Evolutionary conservation across 2,329 filamentous ascomycete genomes (phyloP), one percentile per base, ranked within the genome.

Genomic region (Talaromyces sp.): DNA sequence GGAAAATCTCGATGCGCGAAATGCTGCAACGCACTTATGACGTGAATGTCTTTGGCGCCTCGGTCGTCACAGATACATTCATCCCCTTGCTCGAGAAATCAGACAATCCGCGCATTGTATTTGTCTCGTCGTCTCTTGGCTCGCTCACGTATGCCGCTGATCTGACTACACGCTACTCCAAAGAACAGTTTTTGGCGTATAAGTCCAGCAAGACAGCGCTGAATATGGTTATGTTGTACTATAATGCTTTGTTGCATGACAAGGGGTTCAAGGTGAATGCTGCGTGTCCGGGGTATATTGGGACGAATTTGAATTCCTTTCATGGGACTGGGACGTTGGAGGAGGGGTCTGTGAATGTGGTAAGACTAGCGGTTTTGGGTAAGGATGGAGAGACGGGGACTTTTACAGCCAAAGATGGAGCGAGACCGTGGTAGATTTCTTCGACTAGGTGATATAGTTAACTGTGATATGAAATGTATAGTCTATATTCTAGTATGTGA

Each of bases 201-300:
- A 73, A 72, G 3, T 79, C 80, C 64, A 79, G 76, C 58, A 82
- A 82, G 68, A 76, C 79, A 5, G 79, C 78, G 14, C 62, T 80
- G 72, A 81, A 82, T 59, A 79, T 81, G 74, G 68, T 82, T 65
- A 79, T 75, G 27, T 68, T 80, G 64, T 79, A 79, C 63, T 79
- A 82, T 69, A 75, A 76, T 22, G 73, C 73, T 33, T 74, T 76
- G 63, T 68, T 81, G 64, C 73, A 73, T 69, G 71, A 73, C 19
- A 76, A 74, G 62, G 71, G 73, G 2, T 70, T 71, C 66, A 70
- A 70, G 43, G 69, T 73, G 9, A 72, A 72, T 66, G 68, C 65
- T 2, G 69, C 70, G 3, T 72, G 68, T 57, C 72, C 70, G 2
- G 71, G 71, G 33, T 54, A 71, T 45, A 71, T 66, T 0, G 69